Conservation (phyloP, 441 rosid species). For the Lagerstroemia fauriei region DNA sequence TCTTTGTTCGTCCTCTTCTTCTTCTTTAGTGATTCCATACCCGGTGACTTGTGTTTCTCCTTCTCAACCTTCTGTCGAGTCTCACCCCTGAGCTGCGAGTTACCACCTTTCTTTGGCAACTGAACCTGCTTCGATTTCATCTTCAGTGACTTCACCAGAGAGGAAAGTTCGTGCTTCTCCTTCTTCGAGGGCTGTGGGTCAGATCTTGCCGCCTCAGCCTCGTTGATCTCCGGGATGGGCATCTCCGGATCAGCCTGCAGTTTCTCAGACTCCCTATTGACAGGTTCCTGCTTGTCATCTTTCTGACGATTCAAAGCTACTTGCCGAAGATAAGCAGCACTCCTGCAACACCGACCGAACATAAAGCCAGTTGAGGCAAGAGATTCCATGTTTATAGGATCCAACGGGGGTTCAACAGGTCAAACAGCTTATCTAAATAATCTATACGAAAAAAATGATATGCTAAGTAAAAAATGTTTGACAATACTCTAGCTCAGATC, state of each 20-base stretch:
- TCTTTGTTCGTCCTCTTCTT: constrained; percentile 27
- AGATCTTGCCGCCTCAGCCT: constrained; percentile 21
- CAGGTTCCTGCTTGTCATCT: constrained; percentile 36
- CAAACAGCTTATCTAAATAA: background rate
- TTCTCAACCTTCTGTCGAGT: background rate
- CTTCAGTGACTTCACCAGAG: constrained; percentile 67
- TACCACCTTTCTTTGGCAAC: constrained; percentile 31
- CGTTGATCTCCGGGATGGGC: constrained; percentile 26
- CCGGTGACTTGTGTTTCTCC: constrained; percentile 27
- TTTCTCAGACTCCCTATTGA: constrained; percentile 25
- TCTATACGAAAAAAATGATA: background rate
- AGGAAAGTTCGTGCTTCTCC: constrained; percentile 33
- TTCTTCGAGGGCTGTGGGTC: constrained; percentile 34
- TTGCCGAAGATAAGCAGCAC: constrained; percentile 79
- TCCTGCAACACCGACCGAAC: constrained; percentile 51
- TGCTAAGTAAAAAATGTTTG: background rate
- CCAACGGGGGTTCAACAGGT: background rate
- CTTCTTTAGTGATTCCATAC: constrained; percentile 37
- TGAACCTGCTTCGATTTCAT: constrained; percentile 59
- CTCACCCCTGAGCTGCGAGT: constrained; percentile 13
- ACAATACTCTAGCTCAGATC: background rate
- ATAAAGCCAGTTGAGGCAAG: background rate
- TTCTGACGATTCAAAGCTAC: constrained; percentile 49
- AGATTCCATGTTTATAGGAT: background rate
- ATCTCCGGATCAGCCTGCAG: constrained; percentile 25